Base-by-base conservation (phyloP, 306 rosid species). In the Citrullus mucosospermus region DNA sequence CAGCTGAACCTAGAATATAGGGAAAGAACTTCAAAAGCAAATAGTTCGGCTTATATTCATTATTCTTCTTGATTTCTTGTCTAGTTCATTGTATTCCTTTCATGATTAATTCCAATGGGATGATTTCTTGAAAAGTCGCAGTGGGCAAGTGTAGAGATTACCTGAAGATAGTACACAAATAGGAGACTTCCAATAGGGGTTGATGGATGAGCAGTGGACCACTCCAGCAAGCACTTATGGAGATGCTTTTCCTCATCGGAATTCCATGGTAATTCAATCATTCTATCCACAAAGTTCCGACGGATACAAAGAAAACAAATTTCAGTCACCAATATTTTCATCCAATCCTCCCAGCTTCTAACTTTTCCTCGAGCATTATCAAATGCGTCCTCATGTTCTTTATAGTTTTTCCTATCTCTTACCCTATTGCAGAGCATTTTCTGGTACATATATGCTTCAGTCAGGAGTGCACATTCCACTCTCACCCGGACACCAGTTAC, bases 181-280 rank as follows among this genome's bases (percentile, higher is more conserved):
- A 96, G 98, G 73, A 96, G 96, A 82, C 89, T 91, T 85, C 99
- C 99, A 41, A 90, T 80, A 56, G 85, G 83, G 83, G 92, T 88
- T 78, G 82, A 80, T 59, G 96, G 92, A 76, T 92, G 87, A 78
- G 80, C 93, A 71, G 46, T 76, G 73, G 99, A 87, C 83, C 82
- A 93, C 80, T 93, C 99, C 76, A 96, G 80, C 53, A 93, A 88
- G 86, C 96, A 86, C 83, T 88, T 96, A 75, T 90, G 97, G 77
- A 96, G 86, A 83, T 89, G 87, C 74, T 88, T 93, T 86, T 96
- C 99, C 90, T 96, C 98, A 48, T 89, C 93, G 76, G 91, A 90
- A 84, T 86, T 91, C 99, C 99, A 96, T 2, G 99, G 99, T 81
- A 96, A 82, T 85, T 91, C 98, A 80, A 96, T 86, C 89, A 96